Percentiles rank a stretch among this genome's conserved stretches.
phyloP scores from a whole-genome alignment of 192 early-diverging fungal species.

The Geranomyces michiganensis region DNA sequence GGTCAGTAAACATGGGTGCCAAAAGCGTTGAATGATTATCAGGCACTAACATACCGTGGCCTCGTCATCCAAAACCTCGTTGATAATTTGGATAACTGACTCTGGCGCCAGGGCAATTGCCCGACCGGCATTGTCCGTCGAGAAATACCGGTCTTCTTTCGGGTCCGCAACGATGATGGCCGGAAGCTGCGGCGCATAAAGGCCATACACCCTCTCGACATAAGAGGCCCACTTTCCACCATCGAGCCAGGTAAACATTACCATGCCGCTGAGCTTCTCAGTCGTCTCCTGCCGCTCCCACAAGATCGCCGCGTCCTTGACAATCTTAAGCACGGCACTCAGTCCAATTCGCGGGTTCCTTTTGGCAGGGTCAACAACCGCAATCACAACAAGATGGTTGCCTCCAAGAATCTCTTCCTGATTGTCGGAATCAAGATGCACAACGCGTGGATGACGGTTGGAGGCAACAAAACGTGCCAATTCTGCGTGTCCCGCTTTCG shows the following conservation, averaged over 20 bases:
- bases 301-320: constrained; percentile 17
- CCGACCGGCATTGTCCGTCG: constrained; percentile 25
- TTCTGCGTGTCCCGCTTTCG: background rate
- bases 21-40: constrained; percentile 1
- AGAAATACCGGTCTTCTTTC: constrained; percentile 47
- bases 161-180: constrained; percentile 45
- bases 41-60: constrained; percentile 32
- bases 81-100: constrained; percentile 20
- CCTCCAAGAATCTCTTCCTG: constrained; percentile 70
- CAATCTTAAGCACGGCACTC: background rate
- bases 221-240: constrained; percentile 38
- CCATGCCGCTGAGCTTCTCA: constrained; percentile 28
- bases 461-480: constrained; percentile 45
- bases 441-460: constrained; percentile 69
- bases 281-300: constrained; percentile 19
- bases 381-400: constrained; percentile 66
- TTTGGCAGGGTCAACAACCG: constrained; percentile 55
- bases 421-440: constrained; percentile 67
- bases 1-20: background rate
- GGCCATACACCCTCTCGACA: constrained; percentile 49
- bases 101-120: constrained; percentile 10
- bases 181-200: constrained; percentile 32
- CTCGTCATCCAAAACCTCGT: constrained; percentile 32
- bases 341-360: background rate
- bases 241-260: constrained; percentile 47